phyloP scores from a whole-genome alignment of 306 rosid genomes.

The Casuarina equisetifolia region DNA sequence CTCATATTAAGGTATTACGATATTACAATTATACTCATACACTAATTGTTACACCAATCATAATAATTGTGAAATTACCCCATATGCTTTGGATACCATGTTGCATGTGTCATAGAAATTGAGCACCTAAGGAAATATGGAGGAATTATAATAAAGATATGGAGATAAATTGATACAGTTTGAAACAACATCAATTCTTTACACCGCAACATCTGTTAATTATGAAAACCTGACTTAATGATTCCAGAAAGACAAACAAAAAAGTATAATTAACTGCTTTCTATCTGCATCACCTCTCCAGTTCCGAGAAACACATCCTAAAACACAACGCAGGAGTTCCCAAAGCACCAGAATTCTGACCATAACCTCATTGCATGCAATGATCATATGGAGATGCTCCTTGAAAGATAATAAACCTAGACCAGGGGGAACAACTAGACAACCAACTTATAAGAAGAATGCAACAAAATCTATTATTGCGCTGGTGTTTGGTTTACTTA shows the following conservation, averaged over 20 bases:
- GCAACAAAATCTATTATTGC: slow-evolving; percentile 4
- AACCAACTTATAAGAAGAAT: slow-evolving; percentile 3
- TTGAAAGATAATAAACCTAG: slow-evolving; percentile 1
- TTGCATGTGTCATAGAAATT: slow-evolving; percentile 6
- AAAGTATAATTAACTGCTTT: background rate
- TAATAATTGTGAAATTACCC: too few species aligned
- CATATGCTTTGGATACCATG: too few species aligned
- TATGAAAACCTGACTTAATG: background rate
- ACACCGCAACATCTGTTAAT: background rate
- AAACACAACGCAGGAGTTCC: background rate
- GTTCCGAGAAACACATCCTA: background rate
- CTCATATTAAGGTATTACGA: too few species aligned
- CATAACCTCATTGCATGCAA: slow-evolving; percentile 8
- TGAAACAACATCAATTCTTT: background rate
- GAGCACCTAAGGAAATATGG: background rate
- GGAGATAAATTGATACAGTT: background rate
- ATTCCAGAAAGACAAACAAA: slow-evolving; percentile 4
- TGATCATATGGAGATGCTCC: slow-evolving; percentile 16
- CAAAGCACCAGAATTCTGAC: slow-evolving; percentile 4
- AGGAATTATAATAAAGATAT: background rate
- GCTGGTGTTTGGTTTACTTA: slow-evolving; percentile 32
- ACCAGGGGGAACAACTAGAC: slow-evolving; percentile 18
- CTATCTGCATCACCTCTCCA: slow-evolving; percentile 12
- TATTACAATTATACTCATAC: too few species aligned
- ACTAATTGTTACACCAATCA: too few species aligned